Evolutionary conservation across 1,284 basidiomycete species (phyloP), one percentile per base, ranked within the genome.

Genomic region (Ustilago vetiveriae): DNA sequence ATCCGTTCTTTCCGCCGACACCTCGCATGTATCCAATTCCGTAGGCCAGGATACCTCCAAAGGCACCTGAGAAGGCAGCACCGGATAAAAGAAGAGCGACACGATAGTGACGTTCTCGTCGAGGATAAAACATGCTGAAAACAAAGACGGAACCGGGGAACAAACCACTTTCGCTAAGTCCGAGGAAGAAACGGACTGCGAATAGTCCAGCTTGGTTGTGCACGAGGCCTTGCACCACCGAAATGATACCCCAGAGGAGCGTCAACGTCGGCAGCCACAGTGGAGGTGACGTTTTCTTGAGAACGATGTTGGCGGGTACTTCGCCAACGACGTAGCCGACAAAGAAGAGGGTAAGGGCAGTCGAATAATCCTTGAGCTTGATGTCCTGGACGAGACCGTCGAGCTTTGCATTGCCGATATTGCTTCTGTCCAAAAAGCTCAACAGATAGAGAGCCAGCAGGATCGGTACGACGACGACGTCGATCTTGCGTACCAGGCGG

Each of bases 121-220:
- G 85, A 78, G 54, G 84, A 82, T 89, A 89, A 70, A 87, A 89
- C 21, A 88, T 85, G 10, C 86, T 87, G 71, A 89, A 88, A 2
- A 88, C 75, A 69, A 86, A 88, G 13, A 88, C 84, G 3, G 85
- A 84, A n/a, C 88, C 88, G 4, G 87, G 87, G 72, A 88, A 88
- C 2, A 79, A 60, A n/a, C 75, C 72, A 27, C 45, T 38, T 30
- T 65, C 75, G 41, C 40, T 62, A 23, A 43, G 26, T 73, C 83
- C 46, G 50, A 76, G 60, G 86, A 87, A 80, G 71, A 87, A 85
- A 35, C 87, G 84, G 32, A 88, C 85, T 4, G 85, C 86, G 54
- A 88, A 86, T 21, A 89, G 82, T 1, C 86, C 86, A 0, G 85
- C 84, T 68, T 87, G 85, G 59, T 87, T 86, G 4, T 81, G 85